phyloP scores from a whole-genome alignment of 345 rosid genomes.

The Hibiscus syriacus region DNA sequence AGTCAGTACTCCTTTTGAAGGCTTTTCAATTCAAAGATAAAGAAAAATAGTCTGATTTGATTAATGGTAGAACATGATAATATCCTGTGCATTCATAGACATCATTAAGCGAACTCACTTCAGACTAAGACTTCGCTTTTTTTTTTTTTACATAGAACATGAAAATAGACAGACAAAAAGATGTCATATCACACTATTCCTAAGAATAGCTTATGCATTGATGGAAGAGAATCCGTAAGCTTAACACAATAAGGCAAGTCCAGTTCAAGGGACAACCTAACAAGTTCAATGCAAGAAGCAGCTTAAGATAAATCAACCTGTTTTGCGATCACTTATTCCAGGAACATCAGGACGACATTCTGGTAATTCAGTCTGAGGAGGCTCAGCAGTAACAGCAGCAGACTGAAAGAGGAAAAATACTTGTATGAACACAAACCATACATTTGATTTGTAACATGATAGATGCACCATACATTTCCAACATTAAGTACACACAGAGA shows the following conservation, averaged over 20 bases:
- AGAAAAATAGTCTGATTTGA: neutral
- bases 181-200: neutral
- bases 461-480: neutral
- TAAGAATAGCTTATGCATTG: neutral
- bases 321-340: constrained; percentile 44
- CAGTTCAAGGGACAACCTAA: neutral
- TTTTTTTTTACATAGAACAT: too few species aligned
- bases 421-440: constrained; percentile 10
- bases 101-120: neutral
- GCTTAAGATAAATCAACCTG: constrained; percentile 39
- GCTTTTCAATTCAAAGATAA: neutral
- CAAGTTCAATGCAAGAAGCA: constrained; percentile 6
- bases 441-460: constrained; percentile 3
- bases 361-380: constrained; percentile 19
- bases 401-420: constrained; percentile 15
- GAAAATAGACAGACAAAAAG: neutral
- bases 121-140: neutral
- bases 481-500: neutral
- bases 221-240: neutral
- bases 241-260: neutral
- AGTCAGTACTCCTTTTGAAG: neutral
- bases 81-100: neutral
- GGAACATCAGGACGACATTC: constrained; percentile 46
- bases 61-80: neutral
- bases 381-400: constrained; percentile 24